A percentile compares a stretch with the other conserved stretches of the same genome.
Conservation (phyloP, 371 early-diverging fungal genomes). For the Apophysomyces variabilis region DNA sequence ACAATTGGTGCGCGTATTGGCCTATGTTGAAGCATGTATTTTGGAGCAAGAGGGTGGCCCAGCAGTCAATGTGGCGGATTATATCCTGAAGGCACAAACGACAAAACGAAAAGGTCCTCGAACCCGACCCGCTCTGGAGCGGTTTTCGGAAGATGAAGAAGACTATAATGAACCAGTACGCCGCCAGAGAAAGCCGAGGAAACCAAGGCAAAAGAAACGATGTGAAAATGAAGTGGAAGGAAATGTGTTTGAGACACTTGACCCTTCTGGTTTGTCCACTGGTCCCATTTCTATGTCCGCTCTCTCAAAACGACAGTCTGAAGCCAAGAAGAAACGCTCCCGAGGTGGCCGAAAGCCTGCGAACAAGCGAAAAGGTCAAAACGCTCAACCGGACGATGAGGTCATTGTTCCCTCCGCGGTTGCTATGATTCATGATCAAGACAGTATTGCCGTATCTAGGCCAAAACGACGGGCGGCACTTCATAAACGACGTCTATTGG, state of each 20-base stretch:
- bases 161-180: conserved; percentile 17
- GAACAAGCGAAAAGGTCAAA: conserved; percentile 12
- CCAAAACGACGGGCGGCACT: conserved; percentile 51
- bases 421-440: conserved; percentile 28
- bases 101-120: conserved; percentile 21
- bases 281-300: conserved; percentile 53
- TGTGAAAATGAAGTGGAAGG: conserved; percentile 14
- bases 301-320: conserved; percentile 28
- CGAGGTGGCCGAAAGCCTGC: conserved; percentile 13
- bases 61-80: conserved; percentile 40
- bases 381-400: conserved; percentile 26
- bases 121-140: conserved; percentile 21
- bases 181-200: conserved; percentile 19
- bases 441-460: conserved; percentile 40
- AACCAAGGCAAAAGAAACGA: conserved; percentile 14
- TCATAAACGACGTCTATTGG: conserved; percentile 50
- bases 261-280: conserved; percentile 1
- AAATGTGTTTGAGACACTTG: conserved; percentile 2
- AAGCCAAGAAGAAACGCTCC: conserved; percentile 12
- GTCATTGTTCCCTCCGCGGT: conserved; percentile 23
- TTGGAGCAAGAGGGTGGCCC: conserved; percentile 53
- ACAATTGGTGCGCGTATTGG: conserved; percentile 43
- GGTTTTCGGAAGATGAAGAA: conserved; percentile 17
- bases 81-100: conserved; percentile 27
- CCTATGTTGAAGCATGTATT: conserved; percentile 57